Conservation (phyloP, 2,329 filamentous ascomycete species). For the Penicillium hordei region DNA sequence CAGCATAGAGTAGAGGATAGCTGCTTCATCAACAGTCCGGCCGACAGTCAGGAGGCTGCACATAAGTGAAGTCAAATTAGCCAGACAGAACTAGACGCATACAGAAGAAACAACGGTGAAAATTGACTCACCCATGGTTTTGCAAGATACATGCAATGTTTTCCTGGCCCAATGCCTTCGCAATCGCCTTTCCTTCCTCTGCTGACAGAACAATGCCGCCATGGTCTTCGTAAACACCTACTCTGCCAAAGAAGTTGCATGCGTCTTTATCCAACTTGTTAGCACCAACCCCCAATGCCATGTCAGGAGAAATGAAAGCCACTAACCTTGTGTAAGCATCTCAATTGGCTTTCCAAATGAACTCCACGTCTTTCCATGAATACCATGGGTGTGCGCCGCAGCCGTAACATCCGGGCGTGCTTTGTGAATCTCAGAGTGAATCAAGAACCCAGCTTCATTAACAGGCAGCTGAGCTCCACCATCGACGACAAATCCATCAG, state of each 20-base stretch:
- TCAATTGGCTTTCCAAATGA: constrained; percentile 60
- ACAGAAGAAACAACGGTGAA: not conserved
- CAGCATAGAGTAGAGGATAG: constrained; percentile 42
- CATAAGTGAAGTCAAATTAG: constrained; percentile 16
- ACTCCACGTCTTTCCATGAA: constrained; percentile 63
- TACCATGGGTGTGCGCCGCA: constrained; percentile 59
- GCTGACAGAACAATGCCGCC: constrained; percentile 43
- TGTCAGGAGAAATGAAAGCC: not conserved
- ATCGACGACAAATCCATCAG: constrained; percentile 43
- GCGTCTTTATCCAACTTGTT: constrained; percentile 28
- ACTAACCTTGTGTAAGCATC: constrained; percentile 59
- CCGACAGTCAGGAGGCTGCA: constrained; percentile 42
- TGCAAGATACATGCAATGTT: constrained; percentile 45
- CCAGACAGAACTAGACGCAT: constrained; percentile 15
- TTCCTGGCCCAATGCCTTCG: constrained; percentile 39
- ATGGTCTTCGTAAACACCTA: constrained; percentile 42
- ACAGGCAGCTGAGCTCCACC: constrained; percentile 42
- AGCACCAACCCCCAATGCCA: not conserved
- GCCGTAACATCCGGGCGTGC: constrained; percentile 60
- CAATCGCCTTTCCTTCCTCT: constrained; percentile 43
- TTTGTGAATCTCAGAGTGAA: constrained; percentile 59
- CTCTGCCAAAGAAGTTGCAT: constrained; percentile 41
- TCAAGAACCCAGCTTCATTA: constrained; percentile 56
- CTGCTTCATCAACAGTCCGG: constrained; percentile 43
- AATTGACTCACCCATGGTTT: constrained; percentile 38